Conservation (phyloP, 768 basidiomycete species). For the Boletus pseudopeckii region DNA sequence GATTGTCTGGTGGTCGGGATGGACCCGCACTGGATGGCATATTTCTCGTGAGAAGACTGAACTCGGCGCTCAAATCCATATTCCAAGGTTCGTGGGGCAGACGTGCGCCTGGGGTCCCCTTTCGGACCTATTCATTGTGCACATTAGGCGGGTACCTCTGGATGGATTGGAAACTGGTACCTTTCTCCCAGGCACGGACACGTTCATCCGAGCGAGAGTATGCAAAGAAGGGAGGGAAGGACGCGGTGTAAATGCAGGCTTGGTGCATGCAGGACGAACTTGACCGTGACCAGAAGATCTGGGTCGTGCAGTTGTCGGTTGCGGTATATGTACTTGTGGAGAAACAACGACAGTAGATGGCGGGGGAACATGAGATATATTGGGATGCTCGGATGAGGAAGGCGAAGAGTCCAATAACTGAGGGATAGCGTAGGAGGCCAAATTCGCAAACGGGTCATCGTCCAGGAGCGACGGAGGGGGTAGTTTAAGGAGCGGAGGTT, state of each 20-base stretch:
- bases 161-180: constrained; percentile 19
- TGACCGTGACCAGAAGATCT: constrained; percentile 35
- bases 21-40: background rate
- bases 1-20: constrained; percentile 3
- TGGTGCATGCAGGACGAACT: constrained; percentile 39
- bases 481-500: constrained; percentile 1
- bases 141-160: background rate
- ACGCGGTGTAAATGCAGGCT: constrained; percentile 38
- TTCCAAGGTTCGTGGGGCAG: constrained; percentile 44
- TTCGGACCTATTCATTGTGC: constrained; percentile 31
- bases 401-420: background rate
- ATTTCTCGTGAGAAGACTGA: constrained; percentile 4
- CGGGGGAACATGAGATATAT: constrained; percentile 7
- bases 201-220: constrained; percentile 36
- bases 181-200: constrained; percentile 34
- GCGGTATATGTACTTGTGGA: constrained; percentile 6
- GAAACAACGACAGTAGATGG: constrained; percentile 15
- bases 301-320: constrained; percentile 22
- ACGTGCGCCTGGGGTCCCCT: constrained; percentile 41
- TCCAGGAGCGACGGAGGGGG: constrained; percentile 43
- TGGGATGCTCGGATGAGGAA: background rate
- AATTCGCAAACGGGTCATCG: constrained; percentile 72
- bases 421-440: constrained; percentile 27
- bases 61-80: constrained; percentile 20
- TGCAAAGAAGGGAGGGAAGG: constrained; percentile 44